Conservation (phyloP, 2,329 filamentous ascomycete species). For the Venturia effusa region DNA sequence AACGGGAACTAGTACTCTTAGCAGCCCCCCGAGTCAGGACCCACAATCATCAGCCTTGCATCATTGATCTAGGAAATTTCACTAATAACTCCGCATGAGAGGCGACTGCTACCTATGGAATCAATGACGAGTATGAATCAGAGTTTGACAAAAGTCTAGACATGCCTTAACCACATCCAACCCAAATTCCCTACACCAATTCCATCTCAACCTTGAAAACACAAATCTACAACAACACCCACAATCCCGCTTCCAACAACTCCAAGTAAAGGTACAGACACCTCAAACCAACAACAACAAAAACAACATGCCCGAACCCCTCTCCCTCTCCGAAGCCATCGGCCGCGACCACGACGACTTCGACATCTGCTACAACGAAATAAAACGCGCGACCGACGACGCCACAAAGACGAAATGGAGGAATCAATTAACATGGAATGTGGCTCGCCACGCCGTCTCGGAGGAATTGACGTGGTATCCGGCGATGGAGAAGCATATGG, state of each 20-base stretch:
- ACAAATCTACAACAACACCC: no score
- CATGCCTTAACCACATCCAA: background rate
- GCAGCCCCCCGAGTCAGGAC: background rate
- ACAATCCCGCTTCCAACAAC: no score
- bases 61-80: background rate
- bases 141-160: background rate
- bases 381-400: conserved; percentile 11
- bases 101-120: background rate
- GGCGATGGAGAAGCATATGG: conserved; percentile 15
- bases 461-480: conserved; percentile 16
- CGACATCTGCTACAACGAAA: conserved; percentile 13
- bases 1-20: background rate
- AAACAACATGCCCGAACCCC: conserved; percentile 3
- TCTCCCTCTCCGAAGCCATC: conserved; percentile 16
- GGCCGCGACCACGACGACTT: conserved; percentile 15
- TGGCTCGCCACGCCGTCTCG: conserved; percentile 15
- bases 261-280: no score
- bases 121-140: background rate
- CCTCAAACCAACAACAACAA: no score
- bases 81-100: background rate
- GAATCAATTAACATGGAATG: conserved; percentile 13
- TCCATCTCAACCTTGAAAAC: no score
- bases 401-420: conserved; percentile 13
- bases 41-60: background rate
- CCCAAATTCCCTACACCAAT: no score